A percentile compares a stretch with the other conserved stretches of the same genome.
phyloP scores from a whole-genome alignment of 306 rosid species.

The Cicer pinnatifidum region DNA sequence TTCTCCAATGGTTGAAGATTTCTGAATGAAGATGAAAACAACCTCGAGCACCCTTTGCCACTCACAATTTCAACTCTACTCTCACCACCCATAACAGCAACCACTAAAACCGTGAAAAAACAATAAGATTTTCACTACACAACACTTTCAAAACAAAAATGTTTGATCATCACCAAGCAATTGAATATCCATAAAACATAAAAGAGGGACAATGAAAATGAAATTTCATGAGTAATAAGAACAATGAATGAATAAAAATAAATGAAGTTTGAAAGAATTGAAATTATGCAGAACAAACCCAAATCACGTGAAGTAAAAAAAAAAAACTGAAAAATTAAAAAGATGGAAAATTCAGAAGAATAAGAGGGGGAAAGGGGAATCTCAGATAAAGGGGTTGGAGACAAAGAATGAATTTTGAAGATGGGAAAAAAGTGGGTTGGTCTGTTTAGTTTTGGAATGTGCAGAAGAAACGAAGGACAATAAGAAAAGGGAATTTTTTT shows the following conservation, averaged over 20 bases:
- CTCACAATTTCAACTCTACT: constrained; percentile 76
- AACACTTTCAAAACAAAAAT: constrained; percentile 35
- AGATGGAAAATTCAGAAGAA: constrained; percentile 33
- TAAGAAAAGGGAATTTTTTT: constrained; percentile 52
- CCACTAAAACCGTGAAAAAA: constrained; percentile 38
- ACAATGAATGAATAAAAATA: neutral
- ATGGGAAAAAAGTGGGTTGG: constrained; percentile 4
- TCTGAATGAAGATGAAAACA: constrained; percentile 70
- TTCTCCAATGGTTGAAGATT: constrained; percentile 59
- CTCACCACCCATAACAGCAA: constrained; percentile 64
- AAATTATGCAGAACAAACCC: constrained; percentile 30
- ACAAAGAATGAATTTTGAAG: constrained; percentile 54
- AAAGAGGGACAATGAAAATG: too few relatives aligned
- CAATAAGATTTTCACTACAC: constrained; percentile 9
- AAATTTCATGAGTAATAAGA: neutral
- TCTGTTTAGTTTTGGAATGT: constrained; percentile 32
- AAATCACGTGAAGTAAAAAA: constrained; percentile 31
- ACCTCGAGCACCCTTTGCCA: constrained; percentile 82
- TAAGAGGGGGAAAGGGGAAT: constrained; percentile 14
- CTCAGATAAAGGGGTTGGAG: constrained; percentile 42
- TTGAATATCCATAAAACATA: constrained; percentile 14
- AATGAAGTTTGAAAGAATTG: neutral
- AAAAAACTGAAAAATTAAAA: constrained; percentile 31
- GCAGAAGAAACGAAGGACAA: constrained; percentile 17
- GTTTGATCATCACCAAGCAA: constrained; percentile 32